A percentile compares a stretch with the other conserved stretches of the same genome.
phyloP scores from a whole-genome alignment of 129 eudicot species.

The Pseudognaphalium luteoalbum region DNA sequence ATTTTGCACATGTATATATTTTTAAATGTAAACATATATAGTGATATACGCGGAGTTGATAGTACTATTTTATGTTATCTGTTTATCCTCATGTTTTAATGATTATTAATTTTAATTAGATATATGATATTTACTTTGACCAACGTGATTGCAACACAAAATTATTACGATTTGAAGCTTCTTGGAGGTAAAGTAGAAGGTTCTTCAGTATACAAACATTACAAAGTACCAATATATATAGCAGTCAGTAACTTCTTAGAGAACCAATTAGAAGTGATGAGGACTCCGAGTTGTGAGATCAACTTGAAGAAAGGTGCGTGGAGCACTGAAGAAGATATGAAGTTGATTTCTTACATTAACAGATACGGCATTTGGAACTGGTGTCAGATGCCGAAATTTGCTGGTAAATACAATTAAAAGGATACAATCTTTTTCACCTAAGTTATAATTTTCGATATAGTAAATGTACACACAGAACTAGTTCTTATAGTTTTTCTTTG shows the following conservation, averaged over 20 bases:
- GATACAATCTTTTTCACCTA: background rate
- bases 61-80: slow-evolving; percentile 14
- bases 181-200: slow-evolving; percentile 18
- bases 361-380: slow-evolving; percentile 42
- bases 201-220: background rate
- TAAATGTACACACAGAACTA: background rate
- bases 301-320: slow-evolving; percentile 22
- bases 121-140: slow-evolving; percentile 11
- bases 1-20: background rate
- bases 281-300: slow-evolving; percentile 16
- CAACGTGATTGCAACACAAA: slow-evolving; percentile 8
- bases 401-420: slow-evolving; percentile 25
- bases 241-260: background rate
- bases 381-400: slow-evolving; percentile 45
- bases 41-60: background rate
- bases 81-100: background rate
- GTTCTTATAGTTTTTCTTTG: background rate
- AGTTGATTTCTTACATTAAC: slow-evolving; percentile 36
- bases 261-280: slow-evolving; percentile 11
- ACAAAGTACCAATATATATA: background rate
- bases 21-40: background rate
- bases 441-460: background rate
- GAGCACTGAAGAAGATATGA: slow-evolving; percentile 44
- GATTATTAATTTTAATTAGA: background rate
- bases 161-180: background rate